Evolutionary conservation across 345 rosid genomes (phyloP).

Genomic region (Moricandia arvensis): DNA sequence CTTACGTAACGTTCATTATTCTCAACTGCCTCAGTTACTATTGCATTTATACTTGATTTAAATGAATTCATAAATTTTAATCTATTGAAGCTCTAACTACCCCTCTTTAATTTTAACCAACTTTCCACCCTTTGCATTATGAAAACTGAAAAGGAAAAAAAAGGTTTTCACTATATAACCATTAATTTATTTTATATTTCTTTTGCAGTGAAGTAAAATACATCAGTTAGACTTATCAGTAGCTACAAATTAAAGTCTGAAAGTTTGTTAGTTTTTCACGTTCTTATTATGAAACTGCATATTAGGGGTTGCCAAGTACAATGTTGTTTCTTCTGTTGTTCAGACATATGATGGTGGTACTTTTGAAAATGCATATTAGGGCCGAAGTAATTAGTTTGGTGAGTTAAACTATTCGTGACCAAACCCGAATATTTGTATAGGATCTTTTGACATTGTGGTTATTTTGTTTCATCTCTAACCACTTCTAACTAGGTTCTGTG

Average conservation of each 20-base stretch:
- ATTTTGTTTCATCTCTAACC: neutral
- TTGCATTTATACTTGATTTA: conserved; percentile 36
- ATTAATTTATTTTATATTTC: neutral
- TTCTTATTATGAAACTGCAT: neutral
- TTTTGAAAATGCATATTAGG: neutral
- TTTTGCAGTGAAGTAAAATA: neutral
- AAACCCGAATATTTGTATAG: neutral
- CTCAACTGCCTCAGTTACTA: conserved; percentile 39
- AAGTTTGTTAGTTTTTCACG: neutral
- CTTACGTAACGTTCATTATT: conserved; percentile 38
- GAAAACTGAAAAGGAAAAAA: neutral
- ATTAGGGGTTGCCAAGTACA: neutral
- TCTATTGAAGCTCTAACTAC: conserved; percentile 28
- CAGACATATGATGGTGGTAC: neutral
- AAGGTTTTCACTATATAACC: neutral
- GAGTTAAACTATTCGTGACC: neutral
- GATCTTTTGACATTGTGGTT: neutral
- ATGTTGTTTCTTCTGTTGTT: neutral
- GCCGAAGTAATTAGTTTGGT: neutral
- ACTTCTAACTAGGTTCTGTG: neutral
- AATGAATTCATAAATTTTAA: conserved; percentile 28
- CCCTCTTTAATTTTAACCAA: conserved; percentile 28
- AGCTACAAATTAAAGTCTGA: neutral
- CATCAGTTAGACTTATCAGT: neutral
- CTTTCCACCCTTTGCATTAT: conserved; percentile 13